phyloP scores from a whole-genome alignment of 2,329 filamentous ascomycete species.

The Fragosphaeria purpurea region DNA sequence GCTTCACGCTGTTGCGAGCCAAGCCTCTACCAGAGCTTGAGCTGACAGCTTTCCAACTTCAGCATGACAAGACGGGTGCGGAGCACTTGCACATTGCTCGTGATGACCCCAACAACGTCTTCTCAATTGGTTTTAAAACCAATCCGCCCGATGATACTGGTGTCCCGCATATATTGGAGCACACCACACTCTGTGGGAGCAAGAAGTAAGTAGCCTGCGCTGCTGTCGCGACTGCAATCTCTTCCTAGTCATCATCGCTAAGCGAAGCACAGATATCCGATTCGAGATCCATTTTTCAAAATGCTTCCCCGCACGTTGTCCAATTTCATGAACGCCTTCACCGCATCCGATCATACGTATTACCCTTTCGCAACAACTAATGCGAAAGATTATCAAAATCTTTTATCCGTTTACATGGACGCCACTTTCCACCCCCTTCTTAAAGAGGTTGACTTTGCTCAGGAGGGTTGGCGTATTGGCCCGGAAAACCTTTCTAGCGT shows the following conservation, averaged over 20 bases:
- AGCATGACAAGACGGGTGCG: slow-evolving; percentile 90
- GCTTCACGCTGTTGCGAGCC: slow-evolving; percentile 79
- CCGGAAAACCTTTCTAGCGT: slow-evolving; percentile 88
- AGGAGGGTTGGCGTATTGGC: slow-evolving; percentile 94
- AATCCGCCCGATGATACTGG: slow-evolving; percentile 95
- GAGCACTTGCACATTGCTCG: slow-evolving; percentile 92
- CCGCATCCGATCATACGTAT: slow-evolving; percentile 88
- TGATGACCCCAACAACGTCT: slow-evolving; percentile 98
- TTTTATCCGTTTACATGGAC: slow-evolving; percentile 94
- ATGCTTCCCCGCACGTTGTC: slow-evolving; percentile 97
- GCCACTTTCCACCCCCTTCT: slow-evolving; percentile 84
- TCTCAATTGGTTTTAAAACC: slow-evolving; percentile 98
- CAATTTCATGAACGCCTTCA: slow-evolving; percentile 99
- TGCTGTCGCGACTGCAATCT: too few relatives aligned
- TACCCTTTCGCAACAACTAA: slow-evolving; percentile 99
- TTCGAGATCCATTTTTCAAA: slow-evolving; percentile 98
- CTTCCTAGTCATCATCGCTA: too few relatives aligned
- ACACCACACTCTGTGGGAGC: slow-evolving; percentile 92
- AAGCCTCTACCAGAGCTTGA: slow-evolving; percentile 94
- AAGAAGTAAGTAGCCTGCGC: slow-evolving; percentile 60
- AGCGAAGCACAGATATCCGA: slow-evolving; percentile 92
- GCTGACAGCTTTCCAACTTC: slow-evolving; percentile 78
- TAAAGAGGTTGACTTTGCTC: slow-evolving; percentile 83
- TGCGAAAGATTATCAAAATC: slow-evolving; percentile 84
- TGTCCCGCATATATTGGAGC: slow-evolving; percentile 92